Evolutionary conservation across 1,139 yeast species (phyloP), one percentile per base, ranked within the genome.

Genomic region (Pichia sp.): DNA sequence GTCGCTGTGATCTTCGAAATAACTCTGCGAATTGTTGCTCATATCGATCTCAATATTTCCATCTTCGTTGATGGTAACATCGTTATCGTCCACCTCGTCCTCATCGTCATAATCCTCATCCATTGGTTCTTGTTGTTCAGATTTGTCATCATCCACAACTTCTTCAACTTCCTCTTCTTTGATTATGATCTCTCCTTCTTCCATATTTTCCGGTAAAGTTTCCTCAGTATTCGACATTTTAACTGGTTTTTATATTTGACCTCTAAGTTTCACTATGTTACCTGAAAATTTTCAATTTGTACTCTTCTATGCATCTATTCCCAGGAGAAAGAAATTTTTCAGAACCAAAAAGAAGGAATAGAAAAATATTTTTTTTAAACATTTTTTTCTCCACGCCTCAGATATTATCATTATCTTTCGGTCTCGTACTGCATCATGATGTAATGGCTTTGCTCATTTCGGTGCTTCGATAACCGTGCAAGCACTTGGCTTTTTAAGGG

Each of bases 1-100:
- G 67, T 90, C 96, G 52, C 79, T 76, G 66, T 93, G 99, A 62
- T 80, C 78, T 66, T 93, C 99, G 66, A 91, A 93, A 67, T 89
- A 93, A 0, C 89, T 75, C 73, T 86, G 79, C 3, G 98, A 89
- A 71, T 93, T 91, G 70, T 93, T 91, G 47, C 91, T 75, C 81
- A 90, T 73, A 65, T 90, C 97, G 41, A 84, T 72, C 64, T 81
- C 87, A 41, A 77, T 62, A 49, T 68, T 67, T 6, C 61, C 63
- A 12, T 72, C 74, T 40, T 68, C 75, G 41, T 58, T 67, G 10
- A 67, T 61, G 9, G 63, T 70, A 40, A 64, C 70, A 13, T 64
- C 69, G 36, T 60, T 69, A 10, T 66, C 74, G 26, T 63, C 49
- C 9, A 51, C 69, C 23, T 64, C 66, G 4, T 64, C 71, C 2